A percentile compares a stretch with the other conserved stretches of the same genome.
Evolutionary conservation across 768 basidiomycete species (phyloP).

Genomic region (Suillus discolor): DNA sequence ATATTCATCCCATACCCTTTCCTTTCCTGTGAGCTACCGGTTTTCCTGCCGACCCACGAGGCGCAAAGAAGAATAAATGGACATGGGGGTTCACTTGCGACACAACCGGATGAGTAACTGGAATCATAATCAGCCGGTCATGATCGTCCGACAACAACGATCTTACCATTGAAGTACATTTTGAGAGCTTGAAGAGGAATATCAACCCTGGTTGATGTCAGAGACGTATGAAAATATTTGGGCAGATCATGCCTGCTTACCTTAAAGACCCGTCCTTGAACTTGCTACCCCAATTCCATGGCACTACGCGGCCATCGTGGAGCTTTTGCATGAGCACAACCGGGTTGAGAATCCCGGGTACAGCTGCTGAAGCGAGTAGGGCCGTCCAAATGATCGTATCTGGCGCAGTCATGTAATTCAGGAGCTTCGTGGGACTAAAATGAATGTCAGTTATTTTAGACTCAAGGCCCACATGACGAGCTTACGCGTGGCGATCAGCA

Average conservation of each 20-base stretch:
- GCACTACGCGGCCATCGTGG: constrained; percentile 74
- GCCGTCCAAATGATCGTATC: constrained; percentile 86
- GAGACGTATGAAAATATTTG: constrained; percentile 6
- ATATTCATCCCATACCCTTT: constrained; percentile 56
- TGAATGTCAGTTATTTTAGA: constrained; percentile 14
- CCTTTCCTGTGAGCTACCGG: constrained; percentile 95
- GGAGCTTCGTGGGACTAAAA: constrained; percentile 85
- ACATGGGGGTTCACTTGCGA: constrained; percentile 93
- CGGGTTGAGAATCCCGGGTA: constrained; percentile 93
- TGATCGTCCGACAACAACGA: constrained; percentile 5
- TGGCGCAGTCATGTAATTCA: constrained; percentile 96
- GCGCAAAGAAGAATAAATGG: constrained; percentile 94
- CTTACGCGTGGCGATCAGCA: constrained; percentile 83
- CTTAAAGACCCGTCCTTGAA: constrained; percentile 93
- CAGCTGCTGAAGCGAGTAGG: constrained; percentile 86
- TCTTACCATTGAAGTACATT: constrained; percentile 81
- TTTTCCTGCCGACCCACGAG: constrained; percentile 84
- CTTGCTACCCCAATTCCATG: constrained; percentile 94
- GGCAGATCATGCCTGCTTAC: constrained; percentile 37
- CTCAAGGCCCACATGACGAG: constrained; percentile 13
- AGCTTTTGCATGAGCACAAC: constrained; percentile 95
- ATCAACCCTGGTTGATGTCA: constrained; percentile 67
- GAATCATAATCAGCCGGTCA: constrained; percentile 10
- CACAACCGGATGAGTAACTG: constrained; percentile 91
- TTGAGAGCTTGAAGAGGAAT: constrained; percentile 90